Percentiles rank a stretch among this genome's conserved stretches.
Conservation (phyloP, 1,284 basidiomycete genomes). For the Ganoderma multipileum region DNA sequence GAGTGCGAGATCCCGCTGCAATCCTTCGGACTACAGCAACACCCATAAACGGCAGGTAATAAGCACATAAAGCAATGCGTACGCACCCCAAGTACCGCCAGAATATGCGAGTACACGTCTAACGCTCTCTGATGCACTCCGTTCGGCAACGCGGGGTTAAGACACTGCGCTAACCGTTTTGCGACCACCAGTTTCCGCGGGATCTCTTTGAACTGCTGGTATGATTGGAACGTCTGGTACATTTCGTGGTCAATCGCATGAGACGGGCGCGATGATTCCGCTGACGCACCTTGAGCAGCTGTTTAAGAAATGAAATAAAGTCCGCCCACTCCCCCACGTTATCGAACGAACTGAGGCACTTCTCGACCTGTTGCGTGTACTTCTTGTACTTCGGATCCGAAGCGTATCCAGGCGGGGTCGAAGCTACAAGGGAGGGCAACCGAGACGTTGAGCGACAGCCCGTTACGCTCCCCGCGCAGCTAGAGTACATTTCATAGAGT, state of each 20-base stretch:
- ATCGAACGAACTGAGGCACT: conserved; percentile 92
- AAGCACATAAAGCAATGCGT: too few species aligned
- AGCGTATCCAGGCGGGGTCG: conserved; percentile 53
- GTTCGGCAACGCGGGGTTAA: conserved; percentile 96
- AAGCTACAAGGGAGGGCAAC: conserved; percentile 16
- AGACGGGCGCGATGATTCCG: not conserved
- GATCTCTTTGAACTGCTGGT: conserved; percentile 93
- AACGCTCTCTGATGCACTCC: conserved; percentile 97
- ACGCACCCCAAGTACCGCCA: conserved; percentile 88
- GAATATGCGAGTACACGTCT: conserved; percentile 94
- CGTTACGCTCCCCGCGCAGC: not conserved
- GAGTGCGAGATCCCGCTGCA: conserved; percentile 87
- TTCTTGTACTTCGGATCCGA: conserved; percentile 97
- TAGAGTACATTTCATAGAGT: not conserved
- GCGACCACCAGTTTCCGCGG: conserved; percentile 94
- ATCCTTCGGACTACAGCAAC: conserved; percentile 77
- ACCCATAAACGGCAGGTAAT: not conserved
- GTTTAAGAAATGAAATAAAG: conserved; percentile 97
- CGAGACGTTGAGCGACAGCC: not conserved
- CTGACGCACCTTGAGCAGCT: conserved; percentile 80
- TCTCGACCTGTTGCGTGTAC: conserved; percentile 91
- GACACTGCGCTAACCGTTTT: conserved; percentile 94
- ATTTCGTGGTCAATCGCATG: not conserved
- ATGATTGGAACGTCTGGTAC: conserved; percentile 86
- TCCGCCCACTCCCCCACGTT: conserved; percentile 99